Base-by-base conservation (phyloP, 345 rosid species). In the Dipteronia dyeriana region DNA sequence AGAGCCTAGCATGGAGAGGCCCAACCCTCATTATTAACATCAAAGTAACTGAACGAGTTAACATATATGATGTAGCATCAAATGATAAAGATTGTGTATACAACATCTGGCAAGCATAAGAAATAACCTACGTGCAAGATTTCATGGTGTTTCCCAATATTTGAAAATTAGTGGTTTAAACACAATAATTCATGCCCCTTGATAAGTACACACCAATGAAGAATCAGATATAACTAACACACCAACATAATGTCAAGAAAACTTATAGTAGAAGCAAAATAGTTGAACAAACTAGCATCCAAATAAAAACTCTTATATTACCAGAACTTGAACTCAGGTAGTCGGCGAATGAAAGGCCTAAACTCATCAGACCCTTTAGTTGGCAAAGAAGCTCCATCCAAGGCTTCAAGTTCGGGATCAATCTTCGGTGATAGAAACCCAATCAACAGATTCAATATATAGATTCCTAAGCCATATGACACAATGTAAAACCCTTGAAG, bases 281-380 rank as follows among this genome's bases (percentile, higher is more conserved):
- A 49, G n/a, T 64, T 63, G 23, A 43, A 22, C 9, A 62, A 17
- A 77, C 47, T 13, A 20, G 34, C n/a, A 39, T 72, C 19, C 13
- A 16, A 49, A 7, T 17, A 31, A 25, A 23, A 22, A 19, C 8
- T 11, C 1, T n/a, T 17, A 41, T 25, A 41, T 68, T 85, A 87
- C 88, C 88, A 87, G 84, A 87, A 87, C 76, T 85, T 87, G 39
- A 85, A 87, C 78, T 85, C 88, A 2, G 90, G 88, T 67, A 85
- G 87, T 7, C 85, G 81, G 75, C 87, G 86, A 72, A 87, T 70
- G 57, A 85, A 87, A 19, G 88, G 87, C 76, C 56, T 84, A 76
- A 85, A 87, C 75, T 87, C 88, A 76, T 84, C 88, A 0, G 88
- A 85, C 11, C 78, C 87, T 77, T 56, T 84, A 54, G 88, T 85